Percentiles rank a stretch among this genome's conserved stretches.
phyloP scores from a whole-genome alignment of 768 basidiomycete genomes.

The Rhizopogon vesiculosus region DNA sequence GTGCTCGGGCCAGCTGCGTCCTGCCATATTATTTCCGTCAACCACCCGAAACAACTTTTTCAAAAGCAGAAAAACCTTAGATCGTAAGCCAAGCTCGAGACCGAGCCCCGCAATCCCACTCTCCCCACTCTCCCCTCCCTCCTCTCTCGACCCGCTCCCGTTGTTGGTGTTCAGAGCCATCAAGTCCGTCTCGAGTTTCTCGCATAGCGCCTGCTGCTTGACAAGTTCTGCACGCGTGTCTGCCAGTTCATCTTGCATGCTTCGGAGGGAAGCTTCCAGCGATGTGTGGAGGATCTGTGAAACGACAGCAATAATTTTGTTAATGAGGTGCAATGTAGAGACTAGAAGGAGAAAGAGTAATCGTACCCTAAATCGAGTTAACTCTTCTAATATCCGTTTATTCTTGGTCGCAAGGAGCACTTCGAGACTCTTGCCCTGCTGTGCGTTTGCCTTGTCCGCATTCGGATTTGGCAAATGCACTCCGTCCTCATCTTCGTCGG shows the following conservation, averaged over 20 bases:
- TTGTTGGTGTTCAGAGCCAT: conserved; percentile 61
- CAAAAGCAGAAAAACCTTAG: background rate
- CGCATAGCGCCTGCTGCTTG: conserved; percentile 77
- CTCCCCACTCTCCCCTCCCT: conserved; percentile 31
- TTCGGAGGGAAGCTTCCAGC: conserved; percentile 64
- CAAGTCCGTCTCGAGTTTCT: conserved; percentile 89
- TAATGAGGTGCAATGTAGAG: background rate
- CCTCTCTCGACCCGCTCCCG: conserved; percentile 20
- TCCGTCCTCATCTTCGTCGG: conserved; percentile 41
- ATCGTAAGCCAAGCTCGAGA: conserved; percentile 36
- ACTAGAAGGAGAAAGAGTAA: background rate
- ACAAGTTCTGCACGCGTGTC: conserved; percentile 61
- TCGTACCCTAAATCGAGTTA: conserved; percentile 84
- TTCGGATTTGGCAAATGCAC: conserved; percentile 85
- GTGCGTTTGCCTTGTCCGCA: conserved; percentile 72
- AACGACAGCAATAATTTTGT: background rate
- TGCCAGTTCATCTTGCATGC: conserved; percentile 53
- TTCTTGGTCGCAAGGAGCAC: conserved; percentile 91
- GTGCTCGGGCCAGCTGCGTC: conserved; percentile 14
- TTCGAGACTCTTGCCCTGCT: conserved; percentile 82
- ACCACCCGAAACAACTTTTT: too few relatives aligned
- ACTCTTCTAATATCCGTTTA: conserved; percentile 84
- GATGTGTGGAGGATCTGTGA: conserved; percentile 77
- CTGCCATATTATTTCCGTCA: conserved; percentile 3
- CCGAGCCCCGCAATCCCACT: conserved; percentile 65